Evolutionary conservation across 495 filamentous ascomycete genomes (phyloP).

Genomic region (Apodospora peruviana): DNA sequence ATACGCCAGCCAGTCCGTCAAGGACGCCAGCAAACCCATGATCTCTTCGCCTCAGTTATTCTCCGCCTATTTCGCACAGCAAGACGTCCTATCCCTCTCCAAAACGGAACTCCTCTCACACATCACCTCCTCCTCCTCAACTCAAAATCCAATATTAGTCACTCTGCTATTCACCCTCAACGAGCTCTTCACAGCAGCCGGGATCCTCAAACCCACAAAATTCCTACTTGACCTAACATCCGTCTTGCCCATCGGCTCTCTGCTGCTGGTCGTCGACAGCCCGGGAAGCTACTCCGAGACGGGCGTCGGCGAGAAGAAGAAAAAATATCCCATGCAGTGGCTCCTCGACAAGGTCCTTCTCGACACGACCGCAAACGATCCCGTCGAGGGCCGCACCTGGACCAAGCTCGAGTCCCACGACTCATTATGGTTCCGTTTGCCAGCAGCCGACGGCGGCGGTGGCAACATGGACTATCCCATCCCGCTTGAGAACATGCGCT

Average conservation of each 20-base stretch:
- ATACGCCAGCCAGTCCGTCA: slow-evolving; percentile 50
- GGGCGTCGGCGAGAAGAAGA: slow-evolving; percentile 26
- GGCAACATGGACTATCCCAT: slow-evolving; percentile 70
- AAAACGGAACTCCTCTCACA: slow-evolving; percentile 35
- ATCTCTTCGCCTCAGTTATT: slow-evolving; percentile 29
- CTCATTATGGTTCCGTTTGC: slow-evolving; percentile 77
- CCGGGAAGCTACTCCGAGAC: slow-evolving; percentile 87
- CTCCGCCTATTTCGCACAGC: slow-evolving; percentile 46
- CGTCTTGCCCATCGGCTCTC: slow-evolving; percentile 47
- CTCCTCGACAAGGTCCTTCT: slow-evolving; percentile 79
- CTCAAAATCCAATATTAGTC: slow-evolving; percentile 46
- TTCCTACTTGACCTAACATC: slow-evolving; percentile 65
- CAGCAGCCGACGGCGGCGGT: slow-evolving; percentile 23
- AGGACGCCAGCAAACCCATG: slow-evolving; percentile 38
- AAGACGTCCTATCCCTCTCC: slow-evolving; percentile 56
- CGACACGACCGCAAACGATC: slow-evolving; percentile 15
- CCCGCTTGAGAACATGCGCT: slow-evolving; percentile 86
- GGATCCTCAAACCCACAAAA: slow-evolving; percentile 64
- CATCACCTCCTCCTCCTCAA: slow-evolving; percentile 14
- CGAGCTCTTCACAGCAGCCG: slow-evolving; percentile 76
- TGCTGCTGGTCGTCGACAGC: slow-evolving; percentile 86
- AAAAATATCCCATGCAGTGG: slow-evolving; percentile 89
- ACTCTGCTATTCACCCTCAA: slow-evolving; percentile 96
- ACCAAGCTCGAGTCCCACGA: slow-evolving; percentile 65
- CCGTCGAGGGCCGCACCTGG: slow-evolving; percentile 49